Base-by-base conservation (phyloP, 768 basidiomycete species). In the Mycena amicta region DNA sequence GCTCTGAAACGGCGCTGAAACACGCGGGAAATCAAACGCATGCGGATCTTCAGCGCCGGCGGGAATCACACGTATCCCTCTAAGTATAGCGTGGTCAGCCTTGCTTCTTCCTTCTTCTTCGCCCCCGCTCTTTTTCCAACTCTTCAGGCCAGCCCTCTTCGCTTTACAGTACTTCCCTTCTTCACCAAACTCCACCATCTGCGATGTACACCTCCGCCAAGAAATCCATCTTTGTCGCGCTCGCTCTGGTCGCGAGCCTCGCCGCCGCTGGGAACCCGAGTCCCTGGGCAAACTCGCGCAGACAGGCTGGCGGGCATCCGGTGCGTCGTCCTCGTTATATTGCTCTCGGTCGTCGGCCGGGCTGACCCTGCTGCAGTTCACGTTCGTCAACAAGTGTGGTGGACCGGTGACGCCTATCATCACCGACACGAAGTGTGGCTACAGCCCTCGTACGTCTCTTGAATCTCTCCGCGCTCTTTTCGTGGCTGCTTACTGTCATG, bases 361-460 rank as follows among this genome's bases (percentile, higher is more conserved):
- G 18, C 33, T 8, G 18, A n/a, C n/a, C 59, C 59, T 60, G 16
- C 1, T 20, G 23, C 30, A 40, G 55, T 55, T 79, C 63, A 71
- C 70, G 23, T 67, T 77, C 57, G 64, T 55, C 33, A 77, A 79
- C 62, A 67, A 72, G 37, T 77, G 77, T 49, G 64, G 61, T 33
- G 52, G 55, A 11, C 61, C 61, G 5, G 67, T 77, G 43, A 67
- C 57, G 12, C 76, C 77, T n/a, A 66, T 69, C 31, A 73, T 78
- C 50, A 73, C 71, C 37, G 73, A 77, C 59, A 68, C 67, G 2
- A 74, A 73, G 46, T 77, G 77, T 54, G 77, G 77, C 2, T 79
- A 75, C 60, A 77, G 75, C 15, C 75, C 76, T 26, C 70, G 76
- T 63, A 29, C 25, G 57, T 11, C 18, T 28, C 28, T 39, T 55